Evolutionary conservation across 805 yeast genomes (phyloP), one percentile per base, ranked within the genome.

Genomic region (Cyberlindnera xylosilytica): DNA sequence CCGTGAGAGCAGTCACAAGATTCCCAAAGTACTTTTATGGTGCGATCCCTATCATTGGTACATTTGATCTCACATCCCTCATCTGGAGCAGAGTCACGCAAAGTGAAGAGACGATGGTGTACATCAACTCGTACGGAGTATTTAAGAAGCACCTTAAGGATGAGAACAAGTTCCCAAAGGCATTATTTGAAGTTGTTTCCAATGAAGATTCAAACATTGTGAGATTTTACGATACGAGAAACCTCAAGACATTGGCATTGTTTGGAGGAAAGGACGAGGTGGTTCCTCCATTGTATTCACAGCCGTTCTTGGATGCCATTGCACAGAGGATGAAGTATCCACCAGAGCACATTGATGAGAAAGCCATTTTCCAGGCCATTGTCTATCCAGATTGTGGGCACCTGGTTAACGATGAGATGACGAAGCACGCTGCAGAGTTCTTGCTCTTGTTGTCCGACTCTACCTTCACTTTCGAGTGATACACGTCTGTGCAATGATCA

Each of bases 41-140:
- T 26, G 43, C 45, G 2, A 38, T 54, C 5, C 56, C 59, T 2
- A 47, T 56, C 26, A 50, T 55, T 33, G 59, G 59, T 2, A 41
- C 40, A 13, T 54, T 50, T 35, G 56, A 56, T 18, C 22, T 56
- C 27, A 33, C 54, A 1, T 41, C 57, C 2, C 20, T 54, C 28
- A 33, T 54, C 37, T 13, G 49, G 11, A 45, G 47, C 30, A 44
- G 60, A 35, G 18, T 52, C 26, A 36, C 8, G 20, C 40, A 11
- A 13, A 8, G 11, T 12, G 19, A 4, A 26, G 23, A n/a, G 38
- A 29, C 35, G 11, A 39, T 33, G 18, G n/a, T 44, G 15, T 44
- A 36, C 26, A 31, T 38, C 33, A 41, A 39, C 13, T 33, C 43
- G 3, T 44, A 44, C 31, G 39, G 47, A 12, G 32, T 39, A 11